Conservation (phyloP, 2,329 filamentous ascomycete species). For the Aspergillus puulaauensis region DNA sequence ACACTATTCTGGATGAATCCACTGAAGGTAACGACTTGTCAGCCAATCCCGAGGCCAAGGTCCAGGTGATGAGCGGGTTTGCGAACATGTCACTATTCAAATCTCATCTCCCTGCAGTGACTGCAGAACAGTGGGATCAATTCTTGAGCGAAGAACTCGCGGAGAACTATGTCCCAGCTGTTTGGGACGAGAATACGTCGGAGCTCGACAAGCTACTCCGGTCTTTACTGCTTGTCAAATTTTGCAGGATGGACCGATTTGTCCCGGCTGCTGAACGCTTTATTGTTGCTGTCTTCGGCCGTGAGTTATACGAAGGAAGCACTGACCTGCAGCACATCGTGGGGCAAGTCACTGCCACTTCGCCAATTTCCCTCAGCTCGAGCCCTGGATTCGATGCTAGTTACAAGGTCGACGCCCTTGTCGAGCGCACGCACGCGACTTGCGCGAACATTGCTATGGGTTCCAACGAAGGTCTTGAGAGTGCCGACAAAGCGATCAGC, state of each 20-base stretch:
- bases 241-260: constrained; percentile 93
- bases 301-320: constrained; percentile 75
- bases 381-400: constrained; percentile 96
- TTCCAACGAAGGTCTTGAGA: constrained; percentile 88
- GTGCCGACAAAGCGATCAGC: constrained; percentile 91
- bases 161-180: constrained; percentile 75
- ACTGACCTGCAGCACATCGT: constrained; percentile 86
- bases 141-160: constrained; percentile 86
- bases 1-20: constrained; percentile 77
- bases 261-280: constrained; percentile 93
- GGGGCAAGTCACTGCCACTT: constrained; percentile 75
- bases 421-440: constrained; percentile 75
- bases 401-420: constrained; percentile 96
- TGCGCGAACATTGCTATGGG: constrained; percentile 99
- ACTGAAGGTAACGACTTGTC: constrained; percentile 78
- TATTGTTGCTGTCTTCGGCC: constrained; percentile 79
- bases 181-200: constrained; percentile 67
- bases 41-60: constrained; percentile 61
- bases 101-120: constrained; percentile 63
- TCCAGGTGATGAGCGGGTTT: constrained; percentile 68
- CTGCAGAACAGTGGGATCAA: constrained; percentile 68
- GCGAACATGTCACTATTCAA: constrained; percentile 72
- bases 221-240: constrained; percentile 85
- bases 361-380: constrained; percentile 88
- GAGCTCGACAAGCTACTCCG: constrained; percentile 74